phyloP scores from a whole-genome alignment of 1,139 yeast genomes.

The Wickerhamomyces sp. region DNA sequence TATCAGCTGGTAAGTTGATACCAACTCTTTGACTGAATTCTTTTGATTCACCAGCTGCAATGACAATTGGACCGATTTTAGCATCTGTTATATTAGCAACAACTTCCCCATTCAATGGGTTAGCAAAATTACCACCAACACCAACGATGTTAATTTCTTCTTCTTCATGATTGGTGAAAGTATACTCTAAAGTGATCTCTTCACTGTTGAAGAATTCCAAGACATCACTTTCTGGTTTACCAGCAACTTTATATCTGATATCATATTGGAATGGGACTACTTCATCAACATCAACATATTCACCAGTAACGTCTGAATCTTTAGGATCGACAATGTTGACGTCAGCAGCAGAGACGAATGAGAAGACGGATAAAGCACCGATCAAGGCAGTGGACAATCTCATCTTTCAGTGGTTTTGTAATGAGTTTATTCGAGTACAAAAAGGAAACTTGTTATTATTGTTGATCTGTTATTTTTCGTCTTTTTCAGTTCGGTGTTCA shows the following conservation, averaged over 20 bases:
- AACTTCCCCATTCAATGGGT: conserved; percentile 47
- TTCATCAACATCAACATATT: conserved; percentile 17
- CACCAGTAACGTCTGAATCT: conserved; percentile 12
- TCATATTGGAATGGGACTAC: conserved; percentile 30
- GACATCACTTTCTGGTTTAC: conserved; percentile 35
- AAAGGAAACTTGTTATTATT: background rate
- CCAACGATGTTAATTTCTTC: conserved; percentile 56
- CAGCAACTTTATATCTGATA: conserved; percentile 38
- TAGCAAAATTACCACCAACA: conserved; percentile 65
- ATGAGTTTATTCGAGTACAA: background rate
- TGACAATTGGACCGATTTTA: conserved; percentile 55
- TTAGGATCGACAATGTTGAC: conserved; percentile 14
- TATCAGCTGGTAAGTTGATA: conserved; percentile 52
- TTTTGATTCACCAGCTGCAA: conserved; percentile 45
- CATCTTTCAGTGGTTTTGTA: background rate
- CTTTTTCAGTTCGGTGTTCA: background rate
- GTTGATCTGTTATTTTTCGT: no score
- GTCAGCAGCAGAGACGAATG: conserved; percentile 9
- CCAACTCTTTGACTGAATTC: conserved; percentile 50
- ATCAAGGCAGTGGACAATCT: background rate
- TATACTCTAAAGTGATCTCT: conserved; percentile 48
- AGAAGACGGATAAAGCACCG: conserved; percentile 5
- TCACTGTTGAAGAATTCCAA: conserved; percentile 44
- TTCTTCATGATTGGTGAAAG: conserved; percentile 54
- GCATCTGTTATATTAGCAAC: conserved; percentile 62